Conservation (phyloP, 2,329 filamentous ascomycete genomes). For the Chaetomiaceae sp. region DNA sequence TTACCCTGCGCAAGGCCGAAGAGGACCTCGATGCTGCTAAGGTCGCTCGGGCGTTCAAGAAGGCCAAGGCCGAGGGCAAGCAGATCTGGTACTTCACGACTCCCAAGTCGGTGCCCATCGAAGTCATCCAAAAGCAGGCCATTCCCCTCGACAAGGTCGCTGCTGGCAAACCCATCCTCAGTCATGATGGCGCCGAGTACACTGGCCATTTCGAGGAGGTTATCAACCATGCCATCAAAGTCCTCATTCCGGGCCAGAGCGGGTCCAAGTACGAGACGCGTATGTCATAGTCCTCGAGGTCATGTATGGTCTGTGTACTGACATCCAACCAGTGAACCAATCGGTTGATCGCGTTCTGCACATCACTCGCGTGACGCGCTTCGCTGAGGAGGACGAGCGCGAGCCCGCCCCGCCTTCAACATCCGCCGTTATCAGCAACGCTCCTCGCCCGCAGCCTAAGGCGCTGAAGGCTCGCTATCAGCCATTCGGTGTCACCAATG, state of each 20-base stretch:
- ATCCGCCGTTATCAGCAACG: constrained; percentile 44
- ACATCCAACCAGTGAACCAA: constrained; percentile 35
- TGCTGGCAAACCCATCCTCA: constrained; percentile 52
- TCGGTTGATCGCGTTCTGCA: constrained; percentile 58
- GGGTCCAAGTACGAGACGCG: constrained; percentile 51
- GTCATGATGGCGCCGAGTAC: constrained; percentile 61
- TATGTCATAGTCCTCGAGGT: constrained; percentile 34
- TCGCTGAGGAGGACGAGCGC: constrained; percentile 41
- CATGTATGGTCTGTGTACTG: constrained; percentile 24
- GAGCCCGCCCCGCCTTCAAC: constrained; percentile 6
- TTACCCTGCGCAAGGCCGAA: constrained; percentile 49
- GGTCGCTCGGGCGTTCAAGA: constrained; percentile 52
- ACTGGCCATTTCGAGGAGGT: constrained; percentile 52
- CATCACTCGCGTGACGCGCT: constrained; percentile 57
- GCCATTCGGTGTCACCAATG: constrained; percentile 54
- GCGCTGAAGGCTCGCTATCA: constrained; percentile 64
- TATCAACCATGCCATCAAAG: constrained; percentile 49
- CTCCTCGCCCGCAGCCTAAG: constrained; percentile 60
- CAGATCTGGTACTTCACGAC: constrained; percentile 79
- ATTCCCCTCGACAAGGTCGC: constrained; percentile 54
- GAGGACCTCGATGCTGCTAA: constrained; percentile 40
- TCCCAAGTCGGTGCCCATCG: constrained; percentile 64
- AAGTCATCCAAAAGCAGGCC: constrained; percentile 60
- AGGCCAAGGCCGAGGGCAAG: constrained; percentile 60
- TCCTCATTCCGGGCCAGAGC: constrained; percentile 56